These are phyloP conservation scores for Clohesyomyces aquaticus DNA, from an alignment of 495 filamentous ascomycete species.

Conservation along the genomic window DNA sequence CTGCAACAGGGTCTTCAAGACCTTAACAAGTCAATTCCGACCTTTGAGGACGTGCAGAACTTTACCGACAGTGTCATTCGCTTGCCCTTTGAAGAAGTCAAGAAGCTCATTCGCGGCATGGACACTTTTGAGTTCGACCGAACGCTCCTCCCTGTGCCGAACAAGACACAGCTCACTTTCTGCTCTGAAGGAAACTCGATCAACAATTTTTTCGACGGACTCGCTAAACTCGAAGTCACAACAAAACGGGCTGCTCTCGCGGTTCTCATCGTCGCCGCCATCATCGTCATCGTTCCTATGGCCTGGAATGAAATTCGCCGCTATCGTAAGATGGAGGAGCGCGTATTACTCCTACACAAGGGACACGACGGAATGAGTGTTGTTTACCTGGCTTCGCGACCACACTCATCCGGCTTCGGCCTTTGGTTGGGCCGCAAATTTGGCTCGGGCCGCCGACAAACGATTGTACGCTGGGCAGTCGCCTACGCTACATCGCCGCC, in stretches of 20 bases:
- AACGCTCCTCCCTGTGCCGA: slow-evolving; percentile 73
- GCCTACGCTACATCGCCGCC: slow-evolving; percentile 84
- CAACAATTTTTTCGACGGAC: slow-evolving; percentile 79
- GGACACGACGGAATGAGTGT: slow-evolving; percentile 83
- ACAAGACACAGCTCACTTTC: slow-evolving; percentile 81
- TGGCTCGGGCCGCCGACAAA: slow-evolving; percentile 66
- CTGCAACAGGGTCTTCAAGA: slow-evolving; percentile 66
- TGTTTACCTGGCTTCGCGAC: slow-evolving; percentile 82
- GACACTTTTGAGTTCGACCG: slow-evolving; percentile 76
- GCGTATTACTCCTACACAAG: slow-evolving; percentile 67
- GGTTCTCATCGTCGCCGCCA: slow-evolving; percentile 68
- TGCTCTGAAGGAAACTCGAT: slow-evolving; percentile 84
- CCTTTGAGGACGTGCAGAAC: slow-evolving; percentile 79
- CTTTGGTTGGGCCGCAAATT: slow-evolving; percentile 74
- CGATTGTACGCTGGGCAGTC: slow-evolving; percentile 79
- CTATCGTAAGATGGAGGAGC: slow-evolving; percentile 72
- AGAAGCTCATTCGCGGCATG: slow-evolving; percentile 69
- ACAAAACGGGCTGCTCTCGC: slow-evolving; percentile 76
- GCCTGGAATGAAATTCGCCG: slow-evolving; percentile 77
- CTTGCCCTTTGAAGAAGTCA: slow-evolving; percentile 74
- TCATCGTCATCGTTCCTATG: slow-evolving; percentile 75
- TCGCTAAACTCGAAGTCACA: slow-evolving; percentile 61
- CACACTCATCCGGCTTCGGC: slow-evolving; percentile 70
- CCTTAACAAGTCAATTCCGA: slow-evolving; percentile 77
- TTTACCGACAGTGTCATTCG: slow-evolving; percentile 71